These are phyloP conservation scores for Pyrus communis DNA, from an alignment of 306 rosid species.

Conservation along the genomic window DNA sequence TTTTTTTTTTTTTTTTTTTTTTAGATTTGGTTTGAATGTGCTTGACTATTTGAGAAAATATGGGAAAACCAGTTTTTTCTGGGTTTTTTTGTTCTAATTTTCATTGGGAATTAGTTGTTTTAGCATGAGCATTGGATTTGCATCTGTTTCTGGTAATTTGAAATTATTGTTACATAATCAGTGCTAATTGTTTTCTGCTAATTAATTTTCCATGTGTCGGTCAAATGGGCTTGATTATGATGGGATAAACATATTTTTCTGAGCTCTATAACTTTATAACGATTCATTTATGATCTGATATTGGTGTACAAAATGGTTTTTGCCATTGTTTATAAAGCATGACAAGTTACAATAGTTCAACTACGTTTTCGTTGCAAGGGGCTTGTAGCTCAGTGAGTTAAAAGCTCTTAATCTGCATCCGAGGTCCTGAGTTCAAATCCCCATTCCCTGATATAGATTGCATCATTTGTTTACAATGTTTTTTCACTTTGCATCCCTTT, in stretches of 20 bases:
- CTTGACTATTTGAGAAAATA: not conserved
- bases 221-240: constrained; percentile 5
- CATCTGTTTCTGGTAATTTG: not conserved
- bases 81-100: not conserved
- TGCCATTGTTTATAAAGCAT: not conserved
- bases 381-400: not conserved
- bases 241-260: not conserved
- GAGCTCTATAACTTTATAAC: not conserved
- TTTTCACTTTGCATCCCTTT: not conserved
- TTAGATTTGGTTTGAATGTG: not conserved
- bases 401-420: not conserved
- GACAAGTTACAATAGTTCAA: not conserved
- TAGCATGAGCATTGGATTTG: not conserved
- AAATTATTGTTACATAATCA: not conserved
- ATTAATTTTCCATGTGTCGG: not conserved
- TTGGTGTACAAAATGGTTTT: not conserved
- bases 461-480: not conserved
- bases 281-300: not conserved
- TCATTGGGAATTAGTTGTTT: constrained; percentile 1
- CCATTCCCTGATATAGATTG: not conserved
- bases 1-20: not conserved
- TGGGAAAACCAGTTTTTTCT: not conserved
- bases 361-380: not conserved
- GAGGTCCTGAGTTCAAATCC: not conserved
- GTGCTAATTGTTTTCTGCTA: not conserved